Conservation (phyloP, 345 rosid species). For the Rhizophora apiculata region DNA sequence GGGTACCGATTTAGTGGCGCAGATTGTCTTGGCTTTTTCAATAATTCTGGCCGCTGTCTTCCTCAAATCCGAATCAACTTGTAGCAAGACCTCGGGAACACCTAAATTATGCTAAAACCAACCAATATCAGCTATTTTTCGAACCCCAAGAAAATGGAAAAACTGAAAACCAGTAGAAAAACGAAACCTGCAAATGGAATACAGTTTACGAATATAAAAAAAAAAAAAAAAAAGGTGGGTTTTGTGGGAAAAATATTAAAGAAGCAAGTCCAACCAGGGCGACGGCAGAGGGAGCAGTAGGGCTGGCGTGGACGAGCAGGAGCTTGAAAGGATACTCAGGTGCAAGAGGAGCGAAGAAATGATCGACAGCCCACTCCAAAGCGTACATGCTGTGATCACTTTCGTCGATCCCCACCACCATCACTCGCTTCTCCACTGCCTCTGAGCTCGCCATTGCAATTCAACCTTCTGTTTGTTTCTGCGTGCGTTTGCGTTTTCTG, state of each 20-base stretch:
- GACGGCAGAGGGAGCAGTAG: constrained; percentile 50
- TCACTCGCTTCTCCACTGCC: constrained; percentile 52
- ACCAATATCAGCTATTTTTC: neutral
- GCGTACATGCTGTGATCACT: constrained; percentile 78
- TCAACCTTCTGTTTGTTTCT: too few relatives aligned
- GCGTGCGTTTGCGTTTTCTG: too few relatives aligned
- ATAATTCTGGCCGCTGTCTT: constrained; percentile 57
- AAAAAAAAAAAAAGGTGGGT: too few relatives aligned
- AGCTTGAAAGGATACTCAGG: constrained; percentile 67
- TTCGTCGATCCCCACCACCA: constrained; percentile 63
- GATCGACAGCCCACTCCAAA: constrained; percentile 80
- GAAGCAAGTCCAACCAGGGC: constrained; percentile 80
- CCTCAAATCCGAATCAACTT: constrained; percentile 65
- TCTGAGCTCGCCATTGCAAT: constrained; percentile 11
- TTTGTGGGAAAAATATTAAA: neutral
- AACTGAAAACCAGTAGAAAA: neutral
- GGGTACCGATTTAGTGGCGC: constrained; percentile 55
- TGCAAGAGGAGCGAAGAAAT: constrained; percentile 55
- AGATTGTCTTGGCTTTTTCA: constrained; percentile 63
- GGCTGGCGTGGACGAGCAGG: constrained; percentile 74
- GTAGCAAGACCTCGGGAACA: constrained; percentile 64
- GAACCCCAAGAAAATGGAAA: neutral
- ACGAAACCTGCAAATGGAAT: too few relatives aligned
- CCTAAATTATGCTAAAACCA: constrained; percentile 32
- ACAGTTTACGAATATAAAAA: too few relatives aligned